Conservation (phyloP, 2,329 filamentous ascomycete genomes). For the Sclerotinia minor region DNA sequence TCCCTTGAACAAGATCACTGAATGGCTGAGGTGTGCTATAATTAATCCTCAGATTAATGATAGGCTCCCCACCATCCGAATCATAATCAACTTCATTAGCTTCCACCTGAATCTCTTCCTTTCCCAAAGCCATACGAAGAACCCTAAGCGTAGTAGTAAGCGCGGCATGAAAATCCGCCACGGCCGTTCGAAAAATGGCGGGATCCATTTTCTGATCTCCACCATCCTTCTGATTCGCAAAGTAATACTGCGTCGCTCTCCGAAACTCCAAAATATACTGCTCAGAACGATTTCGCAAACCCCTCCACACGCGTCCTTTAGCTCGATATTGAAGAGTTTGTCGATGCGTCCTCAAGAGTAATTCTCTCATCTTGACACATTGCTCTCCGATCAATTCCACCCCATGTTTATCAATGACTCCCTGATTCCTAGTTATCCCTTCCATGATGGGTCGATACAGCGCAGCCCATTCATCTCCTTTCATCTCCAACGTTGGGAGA, state of each 20-base stretch:
- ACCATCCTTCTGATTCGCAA: neutral
- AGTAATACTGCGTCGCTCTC: conserved; percentile 15
- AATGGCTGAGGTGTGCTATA: conserved; percentile 8
- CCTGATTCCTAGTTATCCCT: neutral
- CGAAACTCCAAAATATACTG: conserved; percentile 14
- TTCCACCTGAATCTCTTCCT: conserved; percentile 9
- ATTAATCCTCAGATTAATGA: conserved; percentile 8
- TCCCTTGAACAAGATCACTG: conserved; percentile 3
- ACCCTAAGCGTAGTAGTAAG: neutral
- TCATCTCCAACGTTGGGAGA: neutral
- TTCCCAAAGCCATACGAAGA: neutral
- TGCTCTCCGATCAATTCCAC: neutral
- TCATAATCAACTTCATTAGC: conserved; percentile 11
- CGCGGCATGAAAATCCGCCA: conserved; percentile 14
- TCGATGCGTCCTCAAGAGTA: neutral
- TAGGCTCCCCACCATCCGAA: conserved; percentile 8
- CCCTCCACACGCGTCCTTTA: conserved; percentile 31
- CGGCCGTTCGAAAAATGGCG: neutral
- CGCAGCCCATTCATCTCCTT: neutral
- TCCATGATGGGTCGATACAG: neutral
- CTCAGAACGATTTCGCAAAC: conserved; percentile 17
- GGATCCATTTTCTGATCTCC: conserved; percentile 1
- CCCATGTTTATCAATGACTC: neutral
- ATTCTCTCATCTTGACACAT: neutral
- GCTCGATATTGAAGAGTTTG: conserved; percentile 24